Percentiles rank a stretch among this genome's conserved stretches.
Evolutionary conservation across 345 rosid species (phyloP).

Genomic region (Hypericum androsaemum): DNA sequence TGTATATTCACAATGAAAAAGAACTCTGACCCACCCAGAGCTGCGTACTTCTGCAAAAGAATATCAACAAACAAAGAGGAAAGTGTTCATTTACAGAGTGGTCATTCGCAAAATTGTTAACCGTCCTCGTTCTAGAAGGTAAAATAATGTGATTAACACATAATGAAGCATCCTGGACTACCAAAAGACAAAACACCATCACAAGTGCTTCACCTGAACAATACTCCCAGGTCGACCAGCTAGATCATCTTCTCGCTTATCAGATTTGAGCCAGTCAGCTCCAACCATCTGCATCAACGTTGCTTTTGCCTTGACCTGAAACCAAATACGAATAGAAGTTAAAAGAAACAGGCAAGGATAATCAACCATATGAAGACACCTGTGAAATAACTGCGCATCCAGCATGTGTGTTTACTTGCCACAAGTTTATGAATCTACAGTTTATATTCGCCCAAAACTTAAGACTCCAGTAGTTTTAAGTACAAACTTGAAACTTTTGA

Average conservation of each 20-base stretch:
- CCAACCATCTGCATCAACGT: slow-evolving; percentile 83
- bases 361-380: not conserved
- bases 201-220: slow-evolving; percentile 42
- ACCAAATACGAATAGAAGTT: not conserved
- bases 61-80: too few species aligned
- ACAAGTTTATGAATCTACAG: too few species aligned
- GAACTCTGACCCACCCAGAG: slow-evolving; percentile 55
- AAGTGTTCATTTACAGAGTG: too few species aligned
- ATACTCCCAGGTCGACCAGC: slow-evolving; percentile 56
- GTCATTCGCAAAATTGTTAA: too few species aligned
- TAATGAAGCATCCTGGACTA: too few species aligned
- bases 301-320: slow-evolving; percentile 54
- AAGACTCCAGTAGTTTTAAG: too few species aligned
- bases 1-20: slow-evolving; percentile 76
- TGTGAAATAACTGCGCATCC: not conserved
- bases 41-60: slow-evolving; percentile 41
- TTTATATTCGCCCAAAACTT: too few species aligned
- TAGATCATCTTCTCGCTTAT: slow-evolving; percentile 63
- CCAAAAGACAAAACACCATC: too few species aligned
- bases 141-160: too few species aligned
- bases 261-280: slow-evolving; percentile 89
- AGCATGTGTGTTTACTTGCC: too few species aligned
- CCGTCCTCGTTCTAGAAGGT: too few species aligned
- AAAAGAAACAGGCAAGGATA: not conserved
- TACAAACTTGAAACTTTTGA: too few species aligned